phyloP scores from a whole-genome alignment of 441 rosid genomes.

The Theobroma grandiflorum region DNA sequence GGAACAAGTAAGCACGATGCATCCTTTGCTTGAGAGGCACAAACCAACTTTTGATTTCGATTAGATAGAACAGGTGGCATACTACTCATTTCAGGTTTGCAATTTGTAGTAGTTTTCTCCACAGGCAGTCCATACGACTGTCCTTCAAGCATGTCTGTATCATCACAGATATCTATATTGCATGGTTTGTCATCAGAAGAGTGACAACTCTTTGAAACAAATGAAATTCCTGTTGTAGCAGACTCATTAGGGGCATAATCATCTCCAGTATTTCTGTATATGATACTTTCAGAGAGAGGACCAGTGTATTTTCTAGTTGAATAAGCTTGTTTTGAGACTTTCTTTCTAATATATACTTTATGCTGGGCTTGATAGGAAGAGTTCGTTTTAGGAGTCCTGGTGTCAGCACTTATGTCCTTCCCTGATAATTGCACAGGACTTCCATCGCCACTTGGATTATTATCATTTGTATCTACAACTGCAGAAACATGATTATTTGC shows the following conservation, averaged over 20 bases:
- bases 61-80: slow-evolving; percentile 22
- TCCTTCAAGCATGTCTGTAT: slow-evolving; percentile 35
- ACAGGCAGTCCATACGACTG: slow-evolving; percentile 34
- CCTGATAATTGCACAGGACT: slow-evolving; percentile 32
- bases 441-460: slow-evolving; percentile 24
- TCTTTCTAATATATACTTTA: slow-evolving; percentile 62
- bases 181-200: slow-evolving; percentile 36
- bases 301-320: slow-evolving; percentile 34
- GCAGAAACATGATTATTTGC: slow-evolving; percentile 18
- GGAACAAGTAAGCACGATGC: slow-evolving; percentile 38
- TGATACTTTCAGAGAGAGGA: slow-evolving; percentile 54
- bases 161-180: slow-evolving; percentile 26
- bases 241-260: slow-evolving; percentile 35
- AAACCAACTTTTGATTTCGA: slow-evolving; percentile 32
- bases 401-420: slow-evolving; percentile 34
- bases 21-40: slow-evolving; percentile 37
- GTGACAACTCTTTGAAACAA: slow-evolving; percentile 39
- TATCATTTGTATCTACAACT: slow-evolving; percentile 29
- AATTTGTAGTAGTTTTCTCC: slow-evolving; percentile 31
- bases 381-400: slow-evolving; percentile 30
- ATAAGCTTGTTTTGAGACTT: slow-evolving; percentile 39
- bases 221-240: slow-evolving; percentile 31
- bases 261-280: slow-evolving; percentile 44
- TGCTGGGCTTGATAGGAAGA: slow-evolving; percentile 40
- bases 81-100: slow-evolving; percentile 32